Evolutionary conservation across 1,139 yeast species (phyloP), one percentile per base, ranked within the genome.

Genomic region (Debaryomyces sp.): DNA sequence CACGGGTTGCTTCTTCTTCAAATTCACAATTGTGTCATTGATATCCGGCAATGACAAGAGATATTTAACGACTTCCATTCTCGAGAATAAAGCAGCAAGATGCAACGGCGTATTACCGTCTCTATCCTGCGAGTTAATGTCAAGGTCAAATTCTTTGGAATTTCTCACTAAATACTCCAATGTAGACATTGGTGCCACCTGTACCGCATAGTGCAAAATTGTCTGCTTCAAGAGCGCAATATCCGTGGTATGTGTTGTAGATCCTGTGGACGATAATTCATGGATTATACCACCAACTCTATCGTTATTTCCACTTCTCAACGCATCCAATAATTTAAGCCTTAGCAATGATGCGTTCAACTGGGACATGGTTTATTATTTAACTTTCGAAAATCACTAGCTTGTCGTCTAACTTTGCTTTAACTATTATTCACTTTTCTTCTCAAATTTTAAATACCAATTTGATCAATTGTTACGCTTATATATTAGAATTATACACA

Each of bases 101-200:
- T 94, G 99, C 45, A 94, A 73, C 0, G 98, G 96, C 0, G 99
- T 91, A 65, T 94, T 90, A 1, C 97, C 98, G 41, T 87, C 85
- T 8, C 71, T 70, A 55, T 91, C 96, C 56, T 84, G 89, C 35
- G 84, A 76, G 63, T 94, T 95, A 52, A 92, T 71, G 54, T 89
- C 92, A 40, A 74, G 57, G 32, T 62, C 55, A 51, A 62, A 70
- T 45, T 59, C 61, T 1, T 57, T 59, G 2, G 63, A 50, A 46
- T 70, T 61, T 33, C 59, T 58, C 6, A 75, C 66, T 47, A 76
- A 62, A 47, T 64, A 71, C 56, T 65, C 80, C 53, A 67, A 71
- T 48, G 59, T 70, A 46, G 80, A 68, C 22, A 85, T 68, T 0
- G 96, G 85, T 0, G 96, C 90, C 10, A 90, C 94, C 63, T 92